Conservation (phyloP, 2,329 filamentous ascomycete genomes). For the Talaromyces sp. region DNA sequence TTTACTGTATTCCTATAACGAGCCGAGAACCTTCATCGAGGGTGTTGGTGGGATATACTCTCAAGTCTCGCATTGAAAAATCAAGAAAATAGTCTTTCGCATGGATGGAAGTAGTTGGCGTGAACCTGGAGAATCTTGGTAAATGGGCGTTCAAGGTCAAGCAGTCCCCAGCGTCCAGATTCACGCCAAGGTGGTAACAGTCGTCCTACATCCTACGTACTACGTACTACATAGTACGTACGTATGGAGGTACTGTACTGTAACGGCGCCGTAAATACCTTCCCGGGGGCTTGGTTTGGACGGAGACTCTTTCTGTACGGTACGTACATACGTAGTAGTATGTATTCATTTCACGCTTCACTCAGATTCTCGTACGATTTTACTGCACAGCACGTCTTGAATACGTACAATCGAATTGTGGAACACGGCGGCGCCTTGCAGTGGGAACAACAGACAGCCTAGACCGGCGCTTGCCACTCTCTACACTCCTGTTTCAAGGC, state of each 20-base stretch:
- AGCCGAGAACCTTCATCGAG: background rate
- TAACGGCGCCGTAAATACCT: background rate
- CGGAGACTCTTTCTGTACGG: background rate
- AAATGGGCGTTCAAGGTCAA: background rate
- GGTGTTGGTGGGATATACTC: background rate
- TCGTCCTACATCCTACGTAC: background rate
- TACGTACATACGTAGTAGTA: no score
- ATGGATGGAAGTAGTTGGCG: background rate
- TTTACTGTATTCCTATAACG: conserved; percentile 4
- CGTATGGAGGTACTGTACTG: background rate
- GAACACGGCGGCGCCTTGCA: background rate
- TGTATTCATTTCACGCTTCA: no score
- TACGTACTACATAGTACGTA: no score
- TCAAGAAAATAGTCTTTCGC: background rate
- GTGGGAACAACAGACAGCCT: conserved; percentile 2
- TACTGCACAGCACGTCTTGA: background rate
- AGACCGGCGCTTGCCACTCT: background rate
- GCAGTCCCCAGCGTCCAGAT: background rate
- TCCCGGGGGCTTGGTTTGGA: background rate
- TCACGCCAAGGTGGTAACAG: conserved; percentile 5
- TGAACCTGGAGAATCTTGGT: background rate
- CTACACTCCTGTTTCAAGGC: background rate
- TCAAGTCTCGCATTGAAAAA: background rate
- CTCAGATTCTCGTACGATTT: background rate
- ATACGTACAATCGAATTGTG: background rate